Conservation (phyloP, 2,329 filamentous ascomycete genomes). For the Aspergillus vadensis region DNA sequence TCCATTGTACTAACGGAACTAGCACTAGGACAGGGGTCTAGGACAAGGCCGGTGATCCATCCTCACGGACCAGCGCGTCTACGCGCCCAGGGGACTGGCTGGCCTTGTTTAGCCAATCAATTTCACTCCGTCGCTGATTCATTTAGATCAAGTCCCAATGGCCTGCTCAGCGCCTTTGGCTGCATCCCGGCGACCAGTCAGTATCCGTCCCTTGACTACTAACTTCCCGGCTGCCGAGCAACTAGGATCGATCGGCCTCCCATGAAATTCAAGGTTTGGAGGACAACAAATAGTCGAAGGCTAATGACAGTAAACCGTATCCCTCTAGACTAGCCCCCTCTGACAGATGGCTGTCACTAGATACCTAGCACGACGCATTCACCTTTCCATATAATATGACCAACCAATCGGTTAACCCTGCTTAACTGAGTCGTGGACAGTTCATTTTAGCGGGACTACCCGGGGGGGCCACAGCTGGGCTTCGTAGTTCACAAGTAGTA, state of each 20-base stretch:
- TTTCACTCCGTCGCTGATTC: neutral
- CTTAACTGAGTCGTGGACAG: neutral
- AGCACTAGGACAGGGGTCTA: conserved; percentile 9
- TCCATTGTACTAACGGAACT: neutral
- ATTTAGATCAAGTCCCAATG: neutral
- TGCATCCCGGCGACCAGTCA: neutral
- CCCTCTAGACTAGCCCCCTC: neutral
- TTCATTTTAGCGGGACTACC: conserved; percentile 4
- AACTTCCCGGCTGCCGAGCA: neutral
- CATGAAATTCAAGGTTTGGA: neutral
- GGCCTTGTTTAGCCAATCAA: neutral
- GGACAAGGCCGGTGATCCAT: conserved; percentile 14
- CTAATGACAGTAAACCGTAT: neutral
- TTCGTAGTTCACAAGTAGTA: neutral
- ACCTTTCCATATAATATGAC: neutral
- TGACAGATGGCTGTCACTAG: neutral
- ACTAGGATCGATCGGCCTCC: neutral
- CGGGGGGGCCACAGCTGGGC: neutral
- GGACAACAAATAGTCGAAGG: conserved; percentile 1
- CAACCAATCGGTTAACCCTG: neutral
- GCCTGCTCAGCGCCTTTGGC: neutral
- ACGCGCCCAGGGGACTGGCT: neutral
- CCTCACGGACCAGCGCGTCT: conserved; percentile 10
- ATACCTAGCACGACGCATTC: neutral
- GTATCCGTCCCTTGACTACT: neutral